phyloP scores from a whole-genome alignment of 352 stramenopile genomes.

The Phytophthora capsici region DNA sequence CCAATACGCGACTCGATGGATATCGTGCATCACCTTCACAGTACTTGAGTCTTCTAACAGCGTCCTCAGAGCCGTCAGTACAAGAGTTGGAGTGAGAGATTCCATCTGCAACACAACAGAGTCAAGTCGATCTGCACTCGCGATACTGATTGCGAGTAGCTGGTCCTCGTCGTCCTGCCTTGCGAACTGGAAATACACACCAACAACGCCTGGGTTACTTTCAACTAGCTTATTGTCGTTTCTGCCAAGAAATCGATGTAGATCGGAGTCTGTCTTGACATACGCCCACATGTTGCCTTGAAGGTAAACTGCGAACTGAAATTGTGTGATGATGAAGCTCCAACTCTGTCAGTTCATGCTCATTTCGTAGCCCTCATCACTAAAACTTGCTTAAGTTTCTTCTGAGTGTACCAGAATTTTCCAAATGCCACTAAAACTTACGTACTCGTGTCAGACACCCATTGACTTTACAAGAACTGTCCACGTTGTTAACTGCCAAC shows the following conservation, averaged over 20 bases:
- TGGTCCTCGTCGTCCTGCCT: background rate
- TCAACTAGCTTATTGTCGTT: slow-evolving; percentile 1
- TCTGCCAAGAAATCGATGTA: background rate
- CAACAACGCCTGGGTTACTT: background rate
- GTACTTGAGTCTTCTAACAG: slow-evolving; percentile 17
- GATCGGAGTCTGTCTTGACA: background rate
- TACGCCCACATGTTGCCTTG: background rate
- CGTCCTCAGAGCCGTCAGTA: background rate
- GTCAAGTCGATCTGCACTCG: background rate
- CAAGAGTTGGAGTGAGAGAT: background rate
- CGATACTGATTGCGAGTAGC: slow-evolving; percentile 4
- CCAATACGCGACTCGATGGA: slow-evolving; percentile 11
- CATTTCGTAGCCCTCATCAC: too few species aligned
- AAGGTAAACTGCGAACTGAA: too few species aligned
- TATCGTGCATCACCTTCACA: slow-evolving; percentile 22
- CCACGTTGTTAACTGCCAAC: too few species aligned
- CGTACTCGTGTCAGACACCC: too few species aligned
- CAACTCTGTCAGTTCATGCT: too few species aligned
- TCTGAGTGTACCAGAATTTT: too few species aligned
- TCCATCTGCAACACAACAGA: slow-evolving; percentile 17
- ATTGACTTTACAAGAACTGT: too few species aligned
- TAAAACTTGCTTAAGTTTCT: too few species aligned
- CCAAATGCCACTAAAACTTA: too few species aligned
- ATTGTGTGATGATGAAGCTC: too few species aligned
- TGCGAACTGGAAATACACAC: slow-evolving; percentile 17